These are phyloP conservation scores for Schwanniomyces yamadae DNA, from an alignment of 805 yeast species.

Conservation along the genomic window DNA sequence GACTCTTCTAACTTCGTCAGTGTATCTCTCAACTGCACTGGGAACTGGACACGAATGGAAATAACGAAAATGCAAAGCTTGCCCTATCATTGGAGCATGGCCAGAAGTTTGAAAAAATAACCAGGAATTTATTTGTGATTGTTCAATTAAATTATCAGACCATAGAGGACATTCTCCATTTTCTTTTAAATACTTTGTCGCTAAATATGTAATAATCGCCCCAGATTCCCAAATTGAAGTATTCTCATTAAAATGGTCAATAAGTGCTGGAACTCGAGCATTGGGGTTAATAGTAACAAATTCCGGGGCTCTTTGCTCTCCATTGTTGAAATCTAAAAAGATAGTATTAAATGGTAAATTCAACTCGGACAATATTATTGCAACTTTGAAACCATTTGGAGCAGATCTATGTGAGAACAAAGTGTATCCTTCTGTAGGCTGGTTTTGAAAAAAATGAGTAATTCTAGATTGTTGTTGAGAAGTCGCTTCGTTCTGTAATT, in stretches of 20 bases:
- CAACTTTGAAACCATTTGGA: slow-evolving; percentile 95
- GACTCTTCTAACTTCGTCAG: slow-evolving; percentile 89
- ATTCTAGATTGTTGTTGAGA: slow-evolving; percentile 53
- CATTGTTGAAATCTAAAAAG: slow-evolving; percentile 79
- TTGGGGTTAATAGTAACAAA: slow-evolving; percentile 93
- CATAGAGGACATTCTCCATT: slow-evolving; percentile 72
- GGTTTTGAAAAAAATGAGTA: slow-evolving; percentile 68
- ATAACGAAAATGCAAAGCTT: slow-evolving; percentile 89
- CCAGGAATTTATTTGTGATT: slow-evolving; percentile 85
- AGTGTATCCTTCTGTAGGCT: slow-evolving; percentile 81
- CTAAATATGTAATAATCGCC: slow-evolving; percentile 81
- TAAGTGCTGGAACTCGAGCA: slow-evolving; percentile 91
- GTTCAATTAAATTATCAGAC: slow-evolving; percentile 76
- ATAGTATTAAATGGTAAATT: slow-evolving; percentile 77
- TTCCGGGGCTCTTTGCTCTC: slow-evolving; percentile 92
- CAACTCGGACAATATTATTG: slow-evolving; percentile 82
- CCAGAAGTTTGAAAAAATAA: slow-evolving; percentile 94
- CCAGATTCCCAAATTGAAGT: slow-evolving; percentile 94
- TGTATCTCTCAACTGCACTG: slow-evolving; percentile 85
- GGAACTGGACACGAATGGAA: slow-evolving; percentile 85
- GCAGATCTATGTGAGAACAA: slow-evolving; percentile 82
- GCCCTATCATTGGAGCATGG: slow-evolving; percentile 98
- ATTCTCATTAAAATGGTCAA: slow-evolving; percentile 81
- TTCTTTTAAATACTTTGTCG: slow-evolving; percentile 62
- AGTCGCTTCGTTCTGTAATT: slow-evolving; percentile 42